Evolutionary conservation across 805 yeast genomes (phyloP).

Genomic region (Priceomyces carsonii): DNA sequence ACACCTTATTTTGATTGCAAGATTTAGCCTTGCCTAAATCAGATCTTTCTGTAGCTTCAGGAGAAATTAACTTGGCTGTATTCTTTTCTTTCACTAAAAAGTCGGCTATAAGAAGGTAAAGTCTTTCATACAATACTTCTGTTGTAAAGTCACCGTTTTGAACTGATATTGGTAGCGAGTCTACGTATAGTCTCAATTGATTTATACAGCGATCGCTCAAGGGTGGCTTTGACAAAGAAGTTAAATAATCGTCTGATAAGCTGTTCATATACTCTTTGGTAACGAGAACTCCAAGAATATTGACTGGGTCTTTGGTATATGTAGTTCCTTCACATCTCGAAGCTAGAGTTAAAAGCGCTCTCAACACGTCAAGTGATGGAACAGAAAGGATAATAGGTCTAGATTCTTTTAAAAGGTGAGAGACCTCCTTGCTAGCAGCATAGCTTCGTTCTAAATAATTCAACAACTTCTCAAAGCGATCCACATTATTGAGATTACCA

Average conservation of each 20-base stretch:
- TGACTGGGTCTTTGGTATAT: conserved; percentile 20
- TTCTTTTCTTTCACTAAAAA: no score
- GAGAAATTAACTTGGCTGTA: no score
- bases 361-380: conserved; percentile 28
- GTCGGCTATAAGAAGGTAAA: not conserved
- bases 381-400: conserved; percentile 13
- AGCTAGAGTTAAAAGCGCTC: conserved; percentile 33
- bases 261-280: conserved; percentile 19
- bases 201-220: conserved; percentile 19
- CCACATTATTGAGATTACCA: conserved; percentile 26
- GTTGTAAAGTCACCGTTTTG: not conserved
- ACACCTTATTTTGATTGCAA: no score
- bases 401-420: not conserved
- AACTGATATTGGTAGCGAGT: not conserved
- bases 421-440: conserved; percentile 3
- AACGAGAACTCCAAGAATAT: conserved; percentile 20
- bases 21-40: no score
- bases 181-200: conserved; percentile 3
- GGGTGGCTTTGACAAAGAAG: conserved; percentile 17
- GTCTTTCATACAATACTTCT: not conserved
- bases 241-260: conserved; percentile 20
- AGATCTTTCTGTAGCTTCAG: not conserved
- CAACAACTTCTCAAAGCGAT: conserved; percentile 30
- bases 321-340: conserved; percentile 26
- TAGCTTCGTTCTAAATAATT: conserved; percentile 22